phyloP scores from a whole-genome alignment of 257 asterid species.

The Solanum peruvianum region DNA sequence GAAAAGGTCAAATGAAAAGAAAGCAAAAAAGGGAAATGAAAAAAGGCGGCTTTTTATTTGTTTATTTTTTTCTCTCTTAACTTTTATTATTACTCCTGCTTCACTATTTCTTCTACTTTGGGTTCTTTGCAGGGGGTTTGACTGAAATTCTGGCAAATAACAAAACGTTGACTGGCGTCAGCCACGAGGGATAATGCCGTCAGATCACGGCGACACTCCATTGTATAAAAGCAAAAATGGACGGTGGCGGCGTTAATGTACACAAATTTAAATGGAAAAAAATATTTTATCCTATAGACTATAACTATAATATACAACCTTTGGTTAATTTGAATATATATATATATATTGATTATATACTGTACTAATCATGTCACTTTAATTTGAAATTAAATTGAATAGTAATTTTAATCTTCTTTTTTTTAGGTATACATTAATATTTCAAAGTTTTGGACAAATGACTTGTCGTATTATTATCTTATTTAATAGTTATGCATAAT shows the following conservation, averaged over 20 bases:
- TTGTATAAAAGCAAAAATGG: background rate
- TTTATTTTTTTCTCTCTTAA: background rate
- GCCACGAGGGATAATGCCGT: background rate
- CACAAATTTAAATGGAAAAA: background rate
- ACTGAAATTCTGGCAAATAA: background rate
- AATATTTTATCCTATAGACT: background rate
- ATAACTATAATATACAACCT: background rate
- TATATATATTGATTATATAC: background rate
- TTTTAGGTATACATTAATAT: background rate
- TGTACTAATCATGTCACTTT: too few relatives aligned
- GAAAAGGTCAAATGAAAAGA: background rate
- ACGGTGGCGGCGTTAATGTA: background rate
- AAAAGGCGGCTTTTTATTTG: conserved; percentile 5
- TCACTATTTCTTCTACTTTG: background rate
- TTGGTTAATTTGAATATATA: background rate
- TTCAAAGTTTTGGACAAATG: background rate
- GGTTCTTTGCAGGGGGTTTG: background rate
- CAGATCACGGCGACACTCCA: background rate
- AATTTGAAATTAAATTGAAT: background rate
- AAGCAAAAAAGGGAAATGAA: background rate
- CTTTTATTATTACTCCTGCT: background rate
- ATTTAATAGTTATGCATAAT: background rate
- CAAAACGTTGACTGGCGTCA: background rate
- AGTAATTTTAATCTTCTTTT: background rate
- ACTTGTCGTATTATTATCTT: too few relatives aligned